A percentile compares a stretch with the other conserved stretches of the same genome.
Evolutionary conservation across 306 rosid species (phyloP).

Genomic region (Quercus aquifolioides): DNA sequence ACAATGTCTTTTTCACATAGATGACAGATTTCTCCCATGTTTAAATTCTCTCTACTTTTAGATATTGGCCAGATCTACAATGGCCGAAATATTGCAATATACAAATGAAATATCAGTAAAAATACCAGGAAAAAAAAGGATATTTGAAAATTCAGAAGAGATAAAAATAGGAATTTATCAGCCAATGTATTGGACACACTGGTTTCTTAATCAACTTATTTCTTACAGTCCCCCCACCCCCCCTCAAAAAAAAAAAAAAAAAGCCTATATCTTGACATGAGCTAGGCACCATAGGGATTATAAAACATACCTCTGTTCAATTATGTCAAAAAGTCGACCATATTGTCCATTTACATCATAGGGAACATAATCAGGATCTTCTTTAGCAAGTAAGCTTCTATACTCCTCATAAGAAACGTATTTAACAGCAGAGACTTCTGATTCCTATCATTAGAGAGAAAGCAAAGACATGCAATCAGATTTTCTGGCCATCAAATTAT

Average conservation of each 20-base stretch:
- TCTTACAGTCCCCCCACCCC: not conserved
- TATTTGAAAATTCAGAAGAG: too few species aligned
- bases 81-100: too few species aligned
- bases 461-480: slow-evolving; percentile 12
- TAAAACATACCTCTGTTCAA: slow-evolving; percentile 56
- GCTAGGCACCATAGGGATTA: not conserved
- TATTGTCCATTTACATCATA: slow-evolving; percentile 74
- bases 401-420: slow-evolving; percentile 74
- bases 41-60: not conserved
- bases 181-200: not conserved
- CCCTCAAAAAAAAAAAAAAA: not conserved
- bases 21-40: not conserved
- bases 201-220: not conserved
- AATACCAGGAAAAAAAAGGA: too few species aligned
- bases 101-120: too few species aligned
- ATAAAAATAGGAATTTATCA: too few species aligned
- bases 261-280: not conserved
- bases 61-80: too few species aligned
- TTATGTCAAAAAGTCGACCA: slow-evolving; percentile 73
- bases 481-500: not conserved
- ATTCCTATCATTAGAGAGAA: slow-evolving; percentile 52
- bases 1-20: not conserved
- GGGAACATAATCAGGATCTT: slow-evolving; percentile 72
- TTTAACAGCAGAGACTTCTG: slow-evolving; percentile 93
- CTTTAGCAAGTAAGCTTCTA: slow-evolving; percentile 56